Evolutionary conservation across 306 rosid genomes (phyloP), one percentile per base, ranked within the genome.

Genomic region (Albizia julibrissin): DNA sequence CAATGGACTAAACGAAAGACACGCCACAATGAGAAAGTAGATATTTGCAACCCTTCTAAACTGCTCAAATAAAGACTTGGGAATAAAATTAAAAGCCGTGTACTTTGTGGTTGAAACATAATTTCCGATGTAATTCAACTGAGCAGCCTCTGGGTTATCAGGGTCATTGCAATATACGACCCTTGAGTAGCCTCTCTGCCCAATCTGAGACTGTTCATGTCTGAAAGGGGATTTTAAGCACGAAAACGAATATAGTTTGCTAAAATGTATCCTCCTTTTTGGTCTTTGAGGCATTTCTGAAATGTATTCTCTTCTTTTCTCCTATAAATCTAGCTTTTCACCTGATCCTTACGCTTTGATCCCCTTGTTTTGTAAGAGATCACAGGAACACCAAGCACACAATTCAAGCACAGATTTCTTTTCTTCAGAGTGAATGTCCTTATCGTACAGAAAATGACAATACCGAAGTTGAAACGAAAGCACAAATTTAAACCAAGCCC

Each of bases 41-140:
- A 94, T 86, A 82, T 94, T 94, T 67, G 98, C 98, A 80, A 92
- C 98, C 82, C 98, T 89, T 83, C 94, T 88, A 82, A 94, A 92
- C 86, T 94, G 98, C 88, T 94, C 98, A 87, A 91, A 94, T 26
- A 94, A 82, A 39, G 98, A 90, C 89, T 94, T 94, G 14, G 97
- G 94, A 54, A 94, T 78, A 42, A 94, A 94, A 89, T 87, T 94
- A 27, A 76, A 80, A 11, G 84, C 89, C 19, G 95, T 88, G 59
- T 94, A 94, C 87, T 94, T 94, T 2, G 98, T 91, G 2, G 96
- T 92, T 18, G 96, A 94, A 52, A 94, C 97, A 87, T 88, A 90
- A 64, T 94, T 94, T 34, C 92, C 93, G 22, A 88, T 76, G 79
- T 94, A 91, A 44, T 80, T 90, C 84, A 80, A 82, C 88, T 87